Evolutionary conservation across 1,284 basidiomycete genomes (phyloP).

Genomic region (Amylostereum areolatum): DNA sequence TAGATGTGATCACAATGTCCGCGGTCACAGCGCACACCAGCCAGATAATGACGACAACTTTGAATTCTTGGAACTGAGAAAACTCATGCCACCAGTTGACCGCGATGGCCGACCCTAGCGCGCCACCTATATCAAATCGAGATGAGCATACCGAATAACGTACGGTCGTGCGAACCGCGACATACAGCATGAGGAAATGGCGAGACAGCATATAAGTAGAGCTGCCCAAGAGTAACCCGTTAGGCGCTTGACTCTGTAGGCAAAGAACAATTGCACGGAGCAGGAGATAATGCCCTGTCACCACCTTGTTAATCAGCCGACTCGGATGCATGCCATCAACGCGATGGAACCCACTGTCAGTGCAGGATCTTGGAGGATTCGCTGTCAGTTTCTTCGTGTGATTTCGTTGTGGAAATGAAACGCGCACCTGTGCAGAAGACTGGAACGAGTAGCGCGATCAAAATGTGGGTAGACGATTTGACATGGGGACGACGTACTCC

Average conservation of each 20-base stretch:
- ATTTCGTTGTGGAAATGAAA: no score
- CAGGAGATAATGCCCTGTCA: conserved; percentile 20
- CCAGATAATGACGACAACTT: conserved; percentile 31
- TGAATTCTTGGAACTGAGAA: conserved; percentile 27
- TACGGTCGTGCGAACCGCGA: not conserved
- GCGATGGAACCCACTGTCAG: not conserved
- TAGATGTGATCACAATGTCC: conserved; percentile 24
- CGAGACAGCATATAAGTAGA: conserved; percentile 12
- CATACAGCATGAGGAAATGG: conserved; percentile 10
- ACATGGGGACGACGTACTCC: not conserved
- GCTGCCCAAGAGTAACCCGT: conserved; percentile 17
- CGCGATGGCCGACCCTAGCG: conserved; percentile 28
- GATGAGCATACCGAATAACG: no score
- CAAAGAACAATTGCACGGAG: conserved; percentile 30
- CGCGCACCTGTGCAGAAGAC: no score
- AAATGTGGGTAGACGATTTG: not conserved
- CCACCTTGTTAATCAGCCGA: no score
- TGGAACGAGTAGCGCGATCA: no score
- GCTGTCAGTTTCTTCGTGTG: no score
- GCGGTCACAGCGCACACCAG: conserved; percentile 26
- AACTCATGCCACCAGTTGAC: conserved; percentile 29
- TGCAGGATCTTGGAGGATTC: no score
- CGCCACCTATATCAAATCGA: conserved; percentile 19
- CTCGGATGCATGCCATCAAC: no score
- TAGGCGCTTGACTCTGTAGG: conserved; percentile 26